Percentiles rank a stretch among this genome's conserved stretches.
Evolutionary conservation across 1,139 yeast species (phyloP).

Genomic region (Kazachstania sp.): DNA sequence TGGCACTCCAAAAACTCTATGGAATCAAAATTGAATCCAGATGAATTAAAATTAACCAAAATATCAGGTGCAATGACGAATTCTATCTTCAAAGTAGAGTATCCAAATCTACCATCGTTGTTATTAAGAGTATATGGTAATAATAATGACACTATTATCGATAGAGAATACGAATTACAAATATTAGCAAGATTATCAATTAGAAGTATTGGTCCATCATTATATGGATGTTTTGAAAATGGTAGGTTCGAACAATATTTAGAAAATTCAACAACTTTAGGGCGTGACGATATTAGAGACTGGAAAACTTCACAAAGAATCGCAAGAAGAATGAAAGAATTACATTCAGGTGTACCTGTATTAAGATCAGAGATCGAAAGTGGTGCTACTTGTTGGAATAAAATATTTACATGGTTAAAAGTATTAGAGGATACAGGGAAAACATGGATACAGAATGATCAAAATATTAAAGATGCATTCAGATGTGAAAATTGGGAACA

Average conservation of each 20-base stretch:
- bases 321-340: slow-evolving; percentile 93
- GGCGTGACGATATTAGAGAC: slow-evolving; percentile 63
- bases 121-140: slow-evolving; percentile 85
- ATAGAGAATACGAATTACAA: slow-evolving; percentile 70
- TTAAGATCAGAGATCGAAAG: slow-evolving; percentile 40
- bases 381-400: slow-evolving; percentile 65
- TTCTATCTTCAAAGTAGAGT: slow-evolving; percentile 63
- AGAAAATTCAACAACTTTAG: slow-evolving; percentile 57
- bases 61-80: slow-evolving; percentile 92
- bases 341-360: slow-evolving; percentile 70
- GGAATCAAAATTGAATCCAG: slow-evolving; percentile 24
- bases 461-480: slow-evolving; percentile 36
- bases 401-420: slow-evolving; percentile 63
- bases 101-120: slow-evolving; percentile 37
- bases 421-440: slow-evolving; percentile 39
- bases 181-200: slow-evolving; percentile 64
- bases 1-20: slow-evolving; percentile 45
- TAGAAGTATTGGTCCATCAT: slow-evolving; percentile 77
- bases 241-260: slow-evolving; percentile 68
- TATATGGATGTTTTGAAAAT: slow-evolving; percentile 80
- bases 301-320: slow-evolving; percentile 73
- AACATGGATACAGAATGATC: slow-evolving; percentile 28
- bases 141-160: slow-evolving; percentile 78
- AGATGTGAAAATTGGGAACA: slow-evolving; percentile 42
- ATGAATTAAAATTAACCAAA: slow-evolving; percentile 45